Evolutionary conservation across 1,284 basidiomycete genomes (phyloP), one percentile per base, ranked within the genome.

Genomic region (Ceratobasidium papillatum): DNA sequence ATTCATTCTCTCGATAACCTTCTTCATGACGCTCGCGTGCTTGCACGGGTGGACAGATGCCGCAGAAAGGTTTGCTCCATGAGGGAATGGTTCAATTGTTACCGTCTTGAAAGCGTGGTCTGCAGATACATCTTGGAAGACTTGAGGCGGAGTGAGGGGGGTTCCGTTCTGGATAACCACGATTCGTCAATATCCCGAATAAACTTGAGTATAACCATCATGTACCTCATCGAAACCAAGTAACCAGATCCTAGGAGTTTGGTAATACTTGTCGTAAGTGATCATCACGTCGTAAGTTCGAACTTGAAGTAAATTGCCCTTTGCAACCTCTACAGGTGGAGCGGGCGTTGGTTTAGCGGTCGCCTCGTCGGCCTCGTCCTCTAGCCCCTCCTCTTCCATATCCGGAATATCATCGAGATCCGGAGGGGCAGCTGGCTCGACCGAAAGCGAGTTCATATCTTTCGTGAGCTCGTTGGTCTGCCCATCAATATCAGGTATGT

Each of bases 241-340:
- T 75, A 98, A 83, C 95, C 95, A 98, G 82, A 97, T 93, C 78
- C 95, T 90, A 32, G 95, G 95, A 19, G 96, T 98, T 83, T 98
- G 96, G 83, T 98, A 98, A 83, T 96, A 96, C 85, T 99, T 99
- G 88, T 99, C 97, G 84, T 99, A 99, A 47, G 94, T 96, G 85
- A 99, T 99, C 90, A 98, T 94, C 81, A 98, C 98, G 83, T 99
- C 98, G 86, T 99, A 99, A 27, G 96, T 99, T 80, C 97, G 90
- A 56, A 99, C 95, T 86, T 95, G 94, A 52, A 99, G 85, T 30
- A 99, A 85, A 80, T 98, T 98, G 75, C 89, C 90, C 77, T 89
- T 92, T 43, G 89, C 87, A 47, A 88, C 85, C 78, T 91, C 88
- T 38, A 87, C 83, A 78, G 88, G 75, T 58, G 61, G 77, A 74